A percentile compares a stretch with the other conserved stretches of the same genome.
Conservation (phyloP, 257 asterid species). For the Phtheirospermum japonicum region DNA sequence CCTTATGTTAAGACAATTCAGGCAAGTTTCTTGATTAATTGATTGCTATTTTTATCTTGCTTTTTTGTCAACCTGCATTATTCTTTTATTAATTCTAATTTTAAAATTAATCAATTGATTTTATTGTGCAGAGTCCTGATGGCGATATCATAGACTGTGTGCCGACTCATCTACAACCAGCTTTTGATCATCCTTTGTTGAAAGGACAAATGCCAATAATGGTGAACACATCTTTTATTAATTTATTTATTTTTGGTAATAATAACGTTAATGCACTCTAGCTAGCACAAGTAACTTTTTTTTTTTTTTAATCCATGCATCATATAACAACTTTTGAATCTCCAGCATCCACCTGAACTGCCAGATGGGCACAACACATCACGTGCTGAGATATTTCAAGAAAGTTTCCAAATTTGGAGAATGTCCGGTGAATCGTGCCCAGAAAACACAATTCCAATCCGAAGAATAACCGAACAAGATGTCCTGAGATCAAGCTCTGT, state of each 20-base stretch:
- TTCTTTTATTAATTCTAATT: too few species aligned
- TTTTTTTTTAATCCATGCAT: too few species aligned
- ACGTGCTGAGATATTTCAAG: constrained; percentile 34
- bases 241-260: too few species aligned
- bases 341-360: constrained; percentile 58
- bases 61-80: too few species aligned
- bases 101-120: too few species aligned
- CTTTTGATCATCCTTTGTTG: constrained; percentile 80
- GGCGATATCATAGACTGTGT: constrained; percentile 91
- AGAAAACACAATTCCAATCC: constrained; percentile 65
- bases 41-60: too few species aligned
- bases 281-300: too few species aligned
- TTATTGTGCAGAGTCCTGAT: constrained; percentile 84
- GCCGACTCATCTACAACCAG: constrained; percentile 68
- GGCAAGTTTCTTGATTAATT: too few species aligned
- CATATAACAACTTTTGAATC: too few species aligned
- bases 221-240: too few species aligned
- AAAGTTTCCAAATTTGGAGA: constrained; percentile 71
- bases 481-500: constrained; percentile 58
- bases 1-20: constrained; percentile 72
- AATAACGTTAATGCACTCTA: too few species aligned
- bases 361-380: constrained; percentile 47
- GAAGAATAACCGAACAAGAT: constrained; percentile 70
- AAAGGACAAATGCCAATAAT: constrained; percentile 65
- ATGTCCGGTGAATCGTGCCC: constrained; percentile 69